Evolutionary conservation across 2,329 filamentous ascomycete genomes (phyloP).

Genomic region (Aspergillus candidus): DNA sequence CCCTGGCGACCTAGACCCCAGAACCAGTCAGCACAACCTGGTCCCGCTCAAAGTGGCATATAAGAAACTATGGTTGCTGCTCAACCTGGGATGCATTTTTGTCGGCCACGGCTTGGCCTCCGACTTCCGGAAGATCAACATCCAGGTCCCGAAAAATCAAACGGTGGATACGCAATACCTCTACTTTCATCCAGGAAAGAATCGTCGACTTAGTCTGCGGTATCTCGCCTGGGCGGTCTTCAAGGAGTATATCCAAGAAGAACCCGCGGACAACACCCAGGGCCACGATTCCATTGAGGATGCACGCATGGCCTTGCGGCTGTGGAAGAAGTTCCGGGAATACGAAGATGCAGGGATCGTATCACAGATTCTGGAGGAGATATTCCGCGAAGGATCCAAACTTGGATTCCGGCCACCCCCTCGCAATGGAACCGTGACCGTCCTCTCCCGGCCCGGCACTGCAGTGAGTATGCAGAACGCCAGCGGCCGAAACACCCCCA

Average conservation of each 20-base stretch:
- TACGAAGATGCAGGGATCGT: slow-evolving; percentile 80
- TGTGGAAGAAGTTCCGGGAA: slow-evolving; percentile 86
- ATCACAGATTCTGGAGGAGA: slow-evolving; percentile 76
- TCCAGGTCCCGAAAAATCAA: slow-evolving; percentile 83
- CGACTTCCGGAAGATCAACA: slow-evolving; percentile 97
- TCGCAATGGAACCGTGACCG: slow-evolving; percentile 28
- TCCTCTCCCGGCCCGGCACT: slow-evolving; percentile 35
- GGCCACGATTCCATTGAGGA: slow-evolving; percentile 92
- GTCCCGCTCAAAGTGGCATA: slow-evolving; percentile 86
- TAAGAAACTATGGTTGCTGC: slow-evolving; percentile 94
- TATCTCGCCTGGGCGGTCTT: slow-evolving; percentile 89
- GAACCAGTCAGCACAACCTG: slow-evolving; percentile 72
- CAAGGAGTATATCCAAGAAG: slow-evolving; percentile 87
- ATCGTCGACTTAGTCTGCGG: slow-evolving; percentile 82
- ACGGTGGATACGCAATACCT: slow-evolving; percentile 91
- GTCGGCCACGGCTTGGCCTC: slow-evolving; percentile 89
- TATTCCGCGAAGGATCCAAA: slow-evolving; percentile 63
- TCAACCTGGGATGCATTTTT: slow-evolving; percentile 91
- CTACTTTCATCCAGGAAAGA: slow-evolving; percentile 73
- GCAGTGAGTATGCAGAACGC: slow-evolving; percentile 33
- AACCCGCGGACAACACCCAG: slow-evolving; percentile 48
- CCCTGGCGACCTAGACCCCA: slow-evolving; percentile 73
- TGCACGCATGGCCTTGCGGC: slow-evolving; percentile 77
- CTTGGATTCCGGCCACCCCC: slow-evolving; percentile 53
- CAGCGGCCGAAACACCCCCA: slow-evolving; percentile 39